Evolutionary conservation across 73 alveolate genomes (phyloP).

Genomic region (Blepharisma japonicum): DNA sequence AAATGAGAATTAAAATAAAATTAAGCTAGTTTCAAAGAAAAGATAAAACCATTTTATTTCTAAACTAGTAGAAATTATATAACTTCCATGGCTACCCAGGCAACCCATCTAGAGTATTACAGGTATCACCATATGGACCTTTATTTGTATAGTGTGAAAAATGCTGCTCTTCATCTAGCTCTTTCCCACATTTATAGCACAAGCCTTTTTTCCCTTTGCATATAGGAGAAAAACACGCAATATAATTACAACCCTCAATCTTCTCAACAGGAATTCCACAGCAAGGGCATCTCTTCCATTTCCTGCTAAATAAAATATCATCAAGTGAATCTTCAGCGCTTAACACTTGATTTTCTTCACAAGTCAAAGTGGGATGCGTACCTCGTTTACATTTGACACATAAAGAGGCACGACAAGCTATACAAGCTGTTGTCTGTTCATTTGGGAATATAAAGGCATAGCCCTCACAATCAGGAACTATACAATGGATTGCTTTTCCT

Average conservation of each 20-base stretch:
- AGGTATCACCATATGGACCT: conserved; percentile 62
- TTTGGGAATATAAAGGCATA: conserved; percentile 1
- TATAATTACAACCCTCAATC: conserved; percentile 49
- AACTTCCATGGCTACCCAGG: neutral
- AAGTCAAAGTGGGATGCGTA: conserved; percentile 28
- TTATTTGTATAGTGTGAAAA: conserved; percentile 43
- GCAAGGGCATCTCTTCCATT: conserved; percentile 43
- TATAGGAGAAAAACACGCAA: conserved; percentile 33
- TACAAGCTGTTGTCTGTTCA: conserved; percentile 26
- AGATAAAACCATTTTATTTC: no score
- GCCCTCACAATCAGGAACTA: conserved; percentile 27
- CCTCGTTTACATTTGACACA: conserved; percentile 9
- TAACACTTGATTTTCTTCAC: neutral
- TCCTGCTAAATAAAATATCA: neutral
- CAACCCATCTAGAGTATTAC: conserved; percentile 43
- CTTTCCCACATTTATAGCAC: conserved; percentile 47
- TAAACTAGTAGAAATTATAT: no score
- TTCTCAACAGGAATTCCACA: conserved; percentile 56
- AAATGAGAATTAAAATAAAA: no score
- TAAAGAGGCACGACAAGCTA: neutral
- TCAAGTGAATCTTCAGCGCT: neutral
- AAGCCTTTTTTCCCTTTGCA: conserved; percentile 39
- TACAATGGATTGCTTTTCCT: conserved; percentile 9
- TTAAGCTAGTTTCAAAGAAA: no score
- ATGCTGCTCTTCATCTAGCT: conserved; percentile 34